Conservation (phyloP, 31 red algal genomes). For the Bonnemaisonia californica region DNA sequence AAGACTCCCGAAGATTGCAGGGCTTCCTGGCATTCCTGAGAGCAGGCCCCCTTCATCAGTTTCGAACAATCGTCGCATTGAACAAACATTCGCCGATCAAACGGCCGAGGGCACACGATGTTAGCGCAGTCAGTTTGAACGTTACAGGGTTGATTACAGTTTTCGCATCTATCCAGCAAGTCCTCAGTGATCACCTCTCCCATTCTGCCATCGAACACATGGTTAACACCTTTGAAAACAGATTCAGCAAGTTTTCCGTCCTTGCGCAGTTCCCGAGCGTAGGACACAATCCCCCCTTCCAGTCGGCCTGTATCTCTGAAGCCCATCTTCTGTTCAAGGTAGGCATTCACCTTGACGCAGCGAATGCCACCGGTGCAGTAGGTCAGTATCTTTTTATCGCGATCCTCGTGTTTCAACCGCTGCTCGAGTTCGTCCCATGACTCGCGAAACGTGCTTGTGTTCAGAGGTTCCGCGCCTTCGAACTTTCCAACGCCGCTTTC, state of each 20-base stretch:
- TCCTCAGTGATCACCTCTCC: constrained; percentile 80
- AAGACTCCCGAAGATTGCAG: background rate
- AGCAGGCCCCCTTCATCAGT: constrained; percentile 61
- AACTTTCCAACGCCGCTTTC: constrained; percentile 84
- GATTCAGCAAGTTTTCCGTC: constrained; percentile 44
- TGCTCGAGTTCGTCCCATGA: constrained; percentile 71
- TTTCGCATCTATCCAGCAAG: constrained; percentile 63
- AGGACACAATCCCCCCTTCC: constrained; percentile 82
- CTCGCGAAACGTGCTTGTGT: constrained; percentile 83
- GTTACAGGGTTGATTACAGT: constrained; percentile 67
- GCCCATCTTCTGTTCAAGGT: constrained; percentile 76
- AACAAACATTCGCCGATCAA: constrained; percentile 77
- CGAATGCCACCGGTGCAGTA: constrained; percentile 98
- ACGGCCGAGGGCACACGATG: constrained; percentile 69
- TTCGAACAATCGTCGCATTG: constrained; percentile 79
- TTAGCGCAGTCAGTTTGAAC: constrained; percentile 85
- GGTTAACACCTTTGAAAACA: constrained; percentile 80
- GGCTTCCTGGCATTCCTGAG: constrained; percentile 27
- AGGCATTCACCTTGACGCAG: constrained; percentile 91
- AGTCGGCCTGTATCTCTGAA: constrained; percentile 80
- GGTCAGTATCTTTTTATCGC: constrained; percentile 72
- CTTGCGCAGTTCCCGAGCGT: constrained; percentile 61
- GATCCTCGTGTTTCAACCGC: constrained; percentile 41
- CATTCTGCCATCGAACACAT: constrained; percentile 90
- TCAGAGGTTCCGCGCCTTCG: constrained; percentile 64